Evolutionary conservation across 148 eudicot genomes (phyloP), one percentile per base, ranked within the genome.

Genomic region (Gaultheria prostrata): DNA sequence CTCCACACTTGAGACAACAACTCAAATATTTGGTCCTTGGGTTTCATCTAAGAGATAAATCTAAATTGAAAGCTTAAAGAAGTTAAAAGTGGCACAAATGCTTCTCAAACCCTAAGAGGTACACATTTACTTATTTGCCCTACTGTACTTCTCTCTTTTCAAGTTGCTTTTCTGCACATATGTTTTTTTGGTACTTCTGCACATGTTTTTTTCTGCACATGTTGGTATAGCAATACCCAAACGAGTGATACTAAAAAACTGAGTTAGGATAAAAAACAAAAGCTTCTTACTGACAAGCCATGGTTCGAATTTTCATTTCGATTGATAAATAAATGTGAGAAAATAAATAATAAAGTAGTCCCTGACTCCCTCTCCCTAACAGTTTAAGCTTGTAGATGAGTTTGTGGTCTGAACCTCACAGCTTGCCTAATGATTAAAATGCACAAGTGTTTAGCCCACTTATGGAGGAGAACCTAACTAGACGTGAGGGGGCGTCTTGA

Each of bases 21-120:
- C 20, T 72, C 49, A 72, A 72, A 35, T 72, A 35, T 72, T 72
- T 35, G 48, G 48, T 72, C 76, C 76, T 15, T 72, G 46, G 76
- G n/a, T 72, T 72, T 35, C 24, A 32, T 2, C 45, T 32, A 30
- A 13, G 43, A 28, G 18, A 56, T 1, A 63, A 11, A 63, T 63
- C 26, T 63, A 9, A 26, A 24, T 24, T 24, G 11, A 24, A 21
- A 63, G 70, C 70, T 61, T 61, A n/a, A 61, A 24, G 2, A 61
- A 61, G 69, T 61, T 61, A 24, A 2, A 2, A 61, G 11, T 13
- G 28, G n/a, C 69, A 61, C 69, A 61, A 61, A 8, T 61, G 69
- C 69, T n/a, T 61, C 65, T 15, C 26, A 57, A 20, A 21, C 0
- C 65, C 24, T 8, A 20, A 30, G 35, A 67, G 72, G 72, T 13